These are phyloP conservation scores for Choiromyces venosus DNA, from an alignment of 495 filamentous ascomycete species.

Conservation along the genomic window DNA sequence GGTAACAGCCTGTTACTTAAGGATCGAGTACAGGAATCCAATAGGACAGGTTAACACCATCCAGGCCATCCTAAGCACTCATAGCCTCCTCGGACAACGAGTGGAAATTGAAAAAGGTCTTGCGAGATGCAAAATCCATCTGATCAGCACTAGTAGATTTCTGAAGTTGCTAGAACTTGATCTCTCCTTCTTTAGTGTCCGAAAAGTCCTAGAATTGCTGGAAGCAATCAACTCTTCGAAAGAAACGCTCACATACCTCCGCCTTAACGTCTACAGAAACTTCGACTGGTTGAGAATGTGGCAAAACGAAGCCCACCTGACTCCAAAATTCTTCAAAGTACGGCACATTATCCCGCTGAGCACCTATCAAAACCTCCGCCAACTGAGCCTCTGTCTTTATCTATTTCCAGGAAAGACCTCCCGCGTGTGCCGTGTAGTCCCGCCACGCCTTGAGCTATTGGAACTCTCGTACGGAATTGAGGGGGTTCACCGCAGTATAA, in stretches of 20 bases:
- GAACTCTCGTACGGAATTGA: not conserved
- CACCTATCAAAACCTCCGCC: not conserved
- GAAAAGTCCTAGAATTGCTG: not conserved
- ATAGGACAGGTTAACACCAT: not conserved
- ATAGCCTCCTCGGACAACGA: not conserved
- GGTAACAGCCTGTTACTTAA: not conserved
- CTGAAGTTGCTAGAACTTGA: not conserved
- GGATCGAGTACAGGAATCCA: not conserved
- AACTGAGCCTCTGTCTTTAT: not conserved
- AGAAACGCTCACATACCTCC: not conserved
- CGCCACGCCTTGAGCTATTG: not conserved
- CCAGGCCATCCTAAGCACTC: not conserved
- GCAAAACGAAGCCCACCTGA: fast-evolving
- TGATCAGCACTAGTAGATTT: not conserved
- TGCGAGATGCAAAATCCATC: not conserved
- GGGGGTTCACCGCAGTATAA: not conserved
- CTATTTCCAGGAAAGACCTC: not conserved
- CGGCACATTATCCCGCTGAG: not conserved
- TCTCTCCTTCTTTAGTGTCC: not conserved
- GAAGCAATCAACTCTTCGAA: not conserved
- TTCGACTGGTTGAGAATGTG: not conserved
- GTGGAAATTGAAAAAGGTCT: not conserved
- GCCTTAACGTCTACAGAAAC: not conserved
- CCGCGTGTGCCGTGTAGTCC: not conserved
- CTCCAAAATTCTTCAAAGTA: not conserved